These are phyloP conservation scores for Penicillium nordicum DNA, from an alignment of 2,329 filamentous ascomycete genomes.

Conservation along the genomic window DNA sequence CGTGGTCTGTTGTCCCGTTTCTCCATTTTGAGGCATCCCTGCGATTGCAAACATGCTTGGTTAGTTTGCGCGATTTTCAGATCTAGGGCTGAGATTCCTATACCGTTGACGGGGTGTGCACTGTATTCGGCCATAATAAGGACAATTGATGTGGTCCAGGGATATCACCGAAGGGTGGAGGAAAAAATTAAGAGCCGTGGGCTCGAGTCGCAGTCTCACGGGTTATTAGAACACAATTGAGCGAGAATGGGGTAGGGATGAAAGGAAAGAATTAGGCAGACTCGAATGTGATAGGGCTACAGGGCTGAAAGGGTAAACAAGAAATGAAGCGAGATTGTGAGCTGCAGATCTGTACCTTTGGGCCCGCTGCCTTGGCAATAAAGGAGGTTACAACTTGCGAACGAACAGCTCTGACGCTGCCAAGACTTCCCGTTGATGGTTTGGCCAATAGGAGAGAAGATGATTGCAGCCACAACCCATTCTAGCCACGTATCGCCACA, in stretches of 20 bases:
- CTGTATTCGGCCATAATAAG: conserved; percentile 17
- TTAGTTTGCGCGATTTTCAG: not conserved
- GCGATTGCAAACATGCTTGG: conserved; percentile 1
- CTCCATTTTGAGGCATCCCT: conserved; percentile 24
- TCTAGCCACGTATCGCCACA: conserved; percentile 22
- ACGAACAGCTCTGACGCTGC: conserved; percentile 19
- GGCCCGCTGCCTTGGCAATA: conserved; percentile 4
- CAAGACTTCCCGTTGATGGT: conserved; percentile 7
- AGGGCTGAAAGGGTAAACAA: conserved; percentile 21
- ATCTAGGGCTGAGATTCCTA: too few species aligned
- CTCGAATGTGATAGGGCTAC: conserved; percentile 19
- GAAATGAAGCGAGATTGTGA: conserved; percentile 19
- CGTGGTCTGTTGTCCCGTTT: conserved; percentile 8
- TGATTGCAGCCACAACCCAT: not conserved
- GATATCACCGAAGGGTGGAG: not conserved
- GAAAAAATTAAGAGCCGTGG: not conserved
- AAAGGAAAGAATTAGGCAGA: conserved; percentile 7
- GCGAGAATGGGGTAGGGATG: not conserved
- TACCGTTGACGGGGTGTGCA: conserved; percentile 20
- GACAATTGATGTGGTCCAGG: conserved; percentile 6
- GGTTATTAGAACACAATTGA: conserved; percentile 1
- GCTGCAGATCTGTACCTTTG: conserved; percentile 11
- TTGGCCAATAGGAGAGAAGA: not conserved
- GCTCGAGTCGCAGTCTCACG: not conserved
- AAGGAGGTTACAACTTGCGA: conserved; percentile 1